These are phyloP conservation scores for Metarhizium humberi DNA, from an alignment of 2,329 filamentous ascomycete species.

Conservation along the genomic window DNA sequence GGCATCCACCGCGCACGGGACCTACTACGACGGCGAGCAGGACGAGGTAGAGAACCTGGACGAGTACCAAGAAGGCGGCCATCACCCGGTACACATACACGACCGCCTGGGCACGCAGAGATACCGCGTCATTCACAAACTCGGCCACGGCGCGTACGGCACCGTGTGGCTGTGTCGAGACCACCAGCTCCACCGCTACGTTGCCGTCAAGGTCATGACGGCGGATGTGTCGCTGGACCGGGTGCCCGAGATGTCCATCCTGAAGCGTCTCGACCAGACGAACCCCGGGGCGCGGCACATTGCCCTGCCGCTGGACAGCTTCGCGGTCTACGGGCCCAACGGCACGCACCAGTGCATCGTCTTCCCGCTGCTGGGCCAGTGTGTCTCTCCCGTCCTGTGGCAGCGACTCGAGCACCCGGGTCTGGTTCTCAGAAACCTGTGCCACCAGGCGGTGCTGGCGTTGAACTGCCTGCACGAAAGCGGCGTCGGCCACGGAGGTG, in stretches of 20 bases:
- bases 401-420: constrained; percentile 3
- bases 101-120: constrained; percentile 25
- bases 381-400: constrained; percentile 9
- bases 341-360: constrained; percentile 17
- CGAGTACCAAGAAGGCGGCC: constrained; percentile 27
- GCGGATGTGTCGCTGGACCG: constrained; percentile 9
- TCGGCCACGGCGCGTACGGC: constrained; percentile 32
- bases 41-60: constrained; percentile 11
- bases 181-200: constrained; percentile 16
- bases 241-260: constrained; percentile 1
- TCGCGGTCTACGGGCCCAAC: constrained; percentile 15
- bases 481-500: constrained; percentile 22
- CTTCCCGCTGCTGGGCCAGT: constrained; percentile 17
- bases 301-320: constrained; percentile 14
- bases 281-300: constrained; percentile 2
- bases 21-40: constrained; percentile 2
- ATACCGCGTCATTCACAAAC: constrained; percentile 34
- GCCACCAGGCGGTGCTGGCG: constrained; percentile 12
- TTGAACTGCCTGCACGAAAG: constrained; percentile 16
- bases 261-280: constrained; percentile 1
- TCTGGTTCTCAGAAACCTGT: constrained; percentile 9
- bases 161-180: constrained; percentile 34
- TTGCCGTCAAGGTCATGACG: constrained; percentile 23
- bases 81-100: constrained; percentile 31
- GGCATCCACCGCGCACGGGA: constrained; percentile 2